Base-by-base conservation (phyloP, 163 green algal genomes). In the Chloromonas sp. region DNA sequence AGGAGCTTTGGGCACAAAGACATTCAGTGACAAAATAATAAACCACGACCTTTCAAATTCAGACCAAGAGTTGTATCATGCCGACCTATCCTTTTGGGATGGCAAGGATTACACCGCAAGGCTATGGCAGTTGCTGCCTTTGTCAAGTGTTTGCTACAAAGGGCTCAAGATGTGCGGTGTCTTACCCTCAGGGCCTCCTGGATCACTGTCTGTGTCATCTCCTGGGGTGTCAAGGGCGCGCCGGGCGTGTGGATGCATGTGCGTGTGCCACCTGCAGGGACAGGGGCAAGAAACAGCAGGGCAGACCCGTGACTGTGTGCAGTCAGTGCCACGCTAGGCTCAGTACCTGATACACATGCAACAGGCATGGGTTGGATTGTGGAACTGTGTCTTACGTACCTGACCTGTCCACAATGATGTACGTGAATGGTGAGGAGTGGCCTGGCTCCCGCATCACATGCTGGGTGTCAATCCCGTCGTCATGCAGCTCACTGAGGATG, bases 221-320 rank as follows among this genome's bases (percentile, higher is more conserved):
- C 94, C 2, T 86, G 84, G 0, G 91, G 91, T 2, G 11, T 0
- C 71, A 97, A 87, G 0, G 92, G 84, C 1, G 91, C 91, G 1
- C 94, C 91, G 2, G 97, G 96, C 1, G 96, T 99, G 89, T 99
- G 97, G 79, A 99, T 98, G 92, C 97, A 99, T 3, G 95, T 98
- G 60, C 96, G 90, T 0, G 95, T 98, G 86, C 92, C 92, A 59
- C 94, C 94, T 97, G 91, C 83, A 84, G 36, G 36, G 36, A 36
- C 36, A 36, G 36, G 36, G 36, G 36, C 36, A 36, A 36, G 36
- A 36, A 36, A 36, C 36, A 36, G 36, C 36, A 36, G 36, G 36
- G 36, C 36, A 36, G 36, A 36, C 36, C 36, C 36, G 36, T 36
- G 36, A 36, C 36, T 36, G 36, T 36, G 36, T 36, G 36, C 36